Evolutionary conservation across 2,329 filamentous ascomycete genomes (phyloP), one percentile per base, ranked within the genome.

Genomic region (Trichoderma arundinaceum): DNA sequence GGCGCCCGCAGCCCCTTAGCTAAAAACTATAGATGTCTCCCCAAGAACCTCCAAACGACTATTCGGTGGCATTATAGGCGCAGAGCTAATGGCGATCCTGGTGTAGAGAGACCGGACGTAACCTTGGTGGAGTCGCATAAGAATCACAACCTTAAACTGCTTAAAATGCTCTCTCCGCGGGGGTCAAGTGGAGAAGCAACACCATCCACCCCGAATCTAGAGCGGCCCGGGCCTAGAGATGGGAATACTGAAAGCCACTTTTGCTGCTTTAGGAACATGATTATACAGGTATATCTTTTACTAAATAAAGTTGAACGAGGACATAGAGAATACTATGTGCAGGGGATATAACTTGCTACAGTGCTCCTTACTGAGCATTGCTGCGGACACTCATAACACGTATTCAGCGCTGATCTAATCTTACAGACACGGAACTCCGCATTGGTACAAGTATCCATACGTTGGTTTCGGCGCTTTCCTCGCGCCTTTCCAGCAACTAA

Each of bases 151-250:
- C 44, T 22, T 48, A 48, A 48, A 7, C 4, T 22, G 44, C 44
- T 48, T 48, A 48, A 48, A 48, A 12, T 48, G 44, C 44, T 41
- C 39, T 41, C 44, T 48, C 44, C 44, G 44, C 44, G 44, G 44
- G 44, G 44, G 44, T 48, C 44, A 48, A 48, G 44, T 48, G 44
- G 44, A 48, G 44, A 19, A 22, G 9, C 17, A 48, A 22, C 9
- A 17, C 17, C 9, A 22, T 48, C 19, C 44, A 48, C 44, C 9
- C 17, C 43, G 9, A 19, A 9, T 22, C 10, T 17, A 19, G 7
- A 22, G 7, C 17, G 44, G 44, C 9, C 17, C 44, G 44, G 17
- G 9, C 44, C 19, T 48, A 48, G 4, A 48, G 44, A 48, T 13
- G 44, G 19, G 44, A 22, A 48, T 22, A 48, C 44, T 13, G 44